These are phyloP conservation scores for Aureobasidium sp. DNA, from an alignment of 2,329 filamentous ascomycete species.

Conservation along the genomic window DNA sequence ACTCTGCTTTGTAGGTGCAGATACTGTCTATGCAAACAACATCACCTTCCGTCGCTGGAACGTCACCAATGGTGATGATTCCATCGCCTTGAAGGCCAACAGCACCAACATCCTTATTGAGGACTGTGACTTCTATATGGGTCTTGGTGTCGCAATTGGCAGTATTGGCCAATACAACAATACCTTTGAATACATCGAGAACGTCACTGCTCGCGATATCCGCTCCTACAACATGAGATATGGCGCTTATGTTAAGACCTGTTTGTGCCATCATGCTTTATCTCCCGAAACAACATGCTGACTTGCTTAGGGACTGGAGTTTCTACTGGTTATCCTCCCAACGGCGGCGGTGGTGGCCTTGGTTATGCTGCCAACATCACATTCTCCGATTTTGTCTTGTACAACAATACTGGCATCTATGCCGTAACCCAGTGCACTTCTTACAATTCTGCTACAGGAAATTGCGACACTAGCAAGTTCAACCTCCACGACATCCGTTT, in stretches of 20 bases:
- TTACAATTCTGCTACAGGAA: constrained; percentile 20
- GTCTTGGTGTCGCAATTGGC: constrained; percentile 50
- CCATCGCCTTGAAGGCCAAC: constrained; percentile 50
- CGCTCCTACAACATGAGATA: constrained; percentile 41
- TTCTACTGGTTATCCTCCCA: constrained; percentile 34
- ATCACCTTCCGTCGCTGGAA: constrained; percentile 47
- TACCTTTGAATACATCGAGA: constrained; percentile 43
- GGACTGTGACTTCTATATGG: constrained; percentile 44
- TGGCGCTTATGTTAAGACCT: constrained; percentile 51
- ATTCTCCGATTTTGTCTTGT: constrained; percentile 28
- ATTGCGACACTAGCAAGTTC: constrained; percentile 30
- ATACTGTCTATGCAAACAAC: constrained; percentile 48
- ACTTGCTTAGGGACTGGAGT: constrained; percentile 41
- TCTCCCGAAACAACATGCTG: not conserved
- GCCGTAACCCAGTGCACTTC: constrained; percentile 25
- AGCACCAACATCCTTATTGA: constrained; percentile 47
- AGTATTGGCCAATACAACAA: constrained; percentile 50
- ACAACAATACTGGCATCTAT: constrained; percentile 19
- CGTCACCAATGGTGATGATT: constrained; percentile 48
- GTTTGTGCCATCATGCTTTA: not conserved
- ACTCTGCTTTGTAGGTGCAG: constrained; percentile 28
- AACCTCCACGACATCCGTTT: constrained; percentile 30
- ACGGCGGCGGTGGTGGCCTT: constrained; percentile 51
- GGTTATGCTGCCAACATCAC: constrained; percentile 37
- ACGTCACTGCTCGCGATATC: constrained; percentile 44